Base-by-base conservation (phyloP, 2,329 filamentous ascomycete species). In the Cladosporium velox region DNA sequence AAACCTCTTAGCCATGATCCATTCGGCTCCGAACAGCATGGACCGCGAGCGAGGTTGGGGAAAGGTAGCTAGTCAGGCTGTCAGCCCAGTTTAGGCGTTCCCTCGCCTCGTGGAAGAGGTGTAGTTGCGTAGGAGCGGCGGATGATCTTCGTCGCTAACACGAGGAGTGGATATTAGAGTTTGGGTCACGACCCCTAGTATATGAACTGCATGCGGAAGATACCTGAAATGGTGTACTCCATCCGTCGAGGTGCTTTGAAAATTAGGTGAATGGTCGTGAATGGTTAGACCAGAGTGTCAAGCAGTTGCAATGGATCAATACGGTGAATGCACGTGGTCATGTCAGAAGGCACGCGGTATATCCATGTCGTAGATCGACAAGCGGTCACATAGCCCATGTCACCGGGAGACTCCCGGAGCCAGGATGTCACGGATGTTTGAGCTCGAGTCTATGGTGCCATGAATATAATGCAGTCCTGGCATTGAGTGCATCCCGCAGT, bases 1-100 rank as follows among this genome's bases (percentile, higher is more conserved):
- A 62, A 62, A 62, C 59, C 26, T 18, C 47, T 62, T 62, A 30
- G 59, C 30, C 21, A n/a, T 32, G 47, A 32, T 28, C 30, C 44
- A 41, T 26, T 18, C 30, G 44, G 59, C 28, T 62, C 59, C 21
- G n/a, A 32, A 35, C 28, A n/a, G 24, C n/a, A 11, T 51, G 41
- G 28, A 10, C 55, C 34, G 34, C 34, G n/a, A 47, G 32, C 5
- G 14, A 58, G 11, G 14, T 55, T 47, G 18, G 52, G 52, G 52
- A 55, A 32, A 55, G 7, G 32, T n/a, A 6, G 32, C 30, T 51
- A 61, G 38, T 61, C 30, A n/a, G 15, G 41, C 4, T 47, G 38
- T 4, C 41, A 24, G n/a, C 41, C 41, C 28, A n/a, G 21, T 18
- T 51, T n/a, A 60, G 38, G 38, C 38, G n/a, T 18, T 30, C 18